Evolutionary conservation across 768 basidiomycete species (phyloP).

Genomic region (Lactarius indigo): DNA sequence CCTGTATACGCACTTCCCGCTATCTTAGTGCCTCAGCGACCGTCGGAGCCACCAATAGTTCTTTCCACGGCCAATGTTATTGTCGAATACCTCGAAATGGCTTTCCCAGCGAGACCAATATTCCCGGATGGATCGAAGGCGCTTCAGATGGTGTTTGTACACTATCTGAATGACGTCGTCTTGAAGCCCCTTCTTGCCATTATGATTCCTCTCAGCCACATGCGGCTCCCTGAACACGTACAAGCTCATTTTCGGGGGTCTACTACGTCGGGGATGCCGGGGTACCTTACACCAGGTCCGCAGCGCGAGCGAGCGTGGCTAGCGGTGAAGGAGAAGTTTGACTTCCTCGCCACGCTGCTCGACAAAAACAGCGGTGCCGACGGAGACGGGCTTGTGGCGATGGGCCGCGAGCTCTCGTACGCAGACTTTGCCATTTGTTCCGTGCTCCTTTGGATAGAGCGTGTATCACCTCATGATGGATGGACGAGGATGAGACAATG

Average conservation of each 20-base stretch:
- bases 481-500: constrained; percentile 67
- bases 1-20: constrained; percentile 68
- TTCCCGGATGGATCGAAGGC: constrained; percentile 70
- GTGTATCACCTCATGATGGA: constrained; percentile 67
- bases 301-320: constrained; percentile 64
- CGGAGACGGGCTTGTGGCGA: constrained; percentile 59
- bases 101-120: constrained; percentile 65
- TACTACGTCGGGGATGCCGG: constrained; percentile 21
- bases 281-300: constrained; percentile 33
- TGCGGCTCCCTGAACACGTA: constrained; percentile 52
- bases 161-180: constrained; percentile 64
- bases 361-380: constrained; percentile 62
- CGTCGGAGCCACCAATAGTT: constrained; percentile 44
- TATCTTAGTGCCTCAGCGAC: constrained; percentile 55
- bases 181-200: constrained; percentile 64
- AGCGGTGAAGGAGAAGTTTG: constrained; percentile 62
- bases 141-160: constrained; percentile 64
- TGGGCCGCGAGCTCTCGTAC: constrained; percentile 64
- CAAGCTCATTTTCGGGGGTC: constrained; percentile 46
- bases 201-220: constrained; percentile 66
- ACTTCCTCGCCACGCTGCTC: constrained; percentile 59
- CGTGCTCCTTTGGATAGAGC: constrained; percentile 69
- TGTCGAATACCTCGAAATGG: constrained; percentile 66
- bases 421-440: constrained; percentile 74
- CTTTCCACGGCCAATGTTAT: constrained; percentile 60